Percentiles rank a stretch among this genome's conserved stretches.
phyloP scores from a whole-genome alignment of 2,329 filamentous ascomycete genomes.

The Aspergillus sclerotialis region DNA sequence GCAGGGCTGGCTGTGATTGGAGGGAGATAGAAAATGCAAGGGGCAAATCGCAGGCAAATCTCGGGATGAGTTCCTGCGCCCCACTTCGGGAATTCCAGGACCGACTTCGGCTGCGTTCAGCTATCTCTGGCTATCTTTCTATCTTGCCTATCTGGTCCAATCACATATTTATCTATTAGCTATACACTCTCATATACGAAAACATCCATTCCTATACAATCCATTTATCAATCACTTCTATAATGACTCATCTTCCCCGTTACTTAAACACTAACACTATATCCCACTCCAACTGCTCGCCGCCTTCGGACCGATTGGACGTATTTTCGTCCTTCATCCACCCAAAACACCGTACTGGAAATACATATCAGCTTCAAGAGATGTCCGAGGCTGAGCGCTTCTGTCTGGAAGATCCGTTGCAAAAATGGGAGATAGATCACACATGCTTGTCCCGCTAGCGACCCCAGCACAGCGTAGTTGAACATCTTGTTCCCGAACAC shows the following conservation, averaged over 20 bases:
- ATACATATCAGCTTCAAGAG: constrained; percentile 64
- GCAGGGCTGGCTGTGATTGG: too few species aligned
- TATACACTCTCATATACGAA: background rate
- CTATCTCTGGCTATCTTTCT: background rate
- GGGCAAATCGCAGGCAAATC: background rate
- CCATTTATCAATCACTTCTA: too few species aligned
- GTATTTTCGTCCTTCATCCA: constrained; percentile 83
- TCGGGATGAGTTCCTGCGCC: constrained; percentile 3
- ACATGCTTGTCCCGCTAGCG: constrained; percentile 74
- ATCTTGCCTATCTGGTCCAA: background rate
- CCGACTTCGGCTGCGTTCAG: background rate
- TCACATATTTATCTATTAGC: background rate
- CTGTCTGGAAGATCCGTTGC: constrained; percentile 93
- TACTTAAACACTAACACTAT: constrained; percentile 36
- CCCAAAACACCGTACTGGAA: constrained; percentile 90
- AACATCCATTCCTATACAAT: constrained; percentile 6
- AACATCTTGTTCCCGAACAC: constrained; percentile 86
- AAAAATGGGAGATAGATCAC: constrained; percentile 94
- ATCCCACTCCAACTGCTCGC: constrained; percentile 28
- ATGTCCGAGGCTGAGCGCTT: constrained; percentile 69
- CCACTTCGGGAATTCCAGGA: constrained; percentile 8
- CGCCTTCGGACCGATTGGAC: constrained; percentile 23
- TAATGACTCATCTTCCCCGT: too few species aligned
- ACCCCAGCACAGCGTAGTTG: constrained; percentile 88
- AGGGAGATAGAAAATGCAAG: too few species aligned